Percentiles rank a stretch among this genome's conserved stretches.
Conservation (phyloP, 305 asterid species). For the Fraxinus baroniana region DNA sequence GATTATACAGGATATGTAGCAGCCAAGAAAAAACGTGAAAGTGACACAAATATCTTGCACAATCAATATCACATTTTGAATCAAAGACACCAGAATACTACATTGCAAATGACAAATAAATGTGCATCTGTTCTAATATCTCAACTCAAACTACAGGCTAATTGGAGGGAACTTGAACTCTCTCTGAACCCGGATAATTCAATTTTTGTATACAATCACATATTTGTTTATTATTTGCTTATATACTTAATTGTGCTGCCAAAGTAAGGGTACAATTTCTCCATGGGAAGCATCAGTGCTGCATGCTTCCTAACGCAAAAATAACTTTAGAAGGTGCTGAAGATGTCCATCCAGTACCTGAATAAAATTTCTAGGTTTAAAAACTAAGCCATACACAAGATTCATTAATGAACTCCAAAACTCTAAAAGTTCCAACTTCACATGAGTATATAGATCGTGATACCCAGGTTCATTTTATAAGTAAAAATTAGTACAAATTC, state of each 20-base stretch:
- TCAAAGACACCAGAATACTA: background rate
- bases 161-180: conserved; percentile 19
- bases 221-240: background rate
- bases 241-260: background rate
- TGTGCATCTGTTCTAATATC: background rate
- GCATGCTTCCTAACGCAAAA: conserved; percentile 7
- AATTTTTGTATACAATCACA: conserved; percentile 1
- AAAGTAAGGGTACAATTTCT: background rate
- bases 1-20: background rate
- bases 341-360: background rate
- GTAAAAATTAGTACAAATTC: background rate
- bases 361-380: background rate
- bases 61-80: background rate
- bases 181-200: background rate
- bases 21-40: conserved; percentile 2
- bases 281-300: conserved; percentile 15
- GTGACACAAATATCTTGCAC: background rate
- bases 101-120: background rate
- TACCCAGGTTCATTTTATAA: conserved; percentile 7
- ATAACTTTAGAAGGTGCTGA: conserved; percentile 8
- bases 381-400: background rate
- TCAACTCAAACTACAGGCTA: conserved; percentile 12
- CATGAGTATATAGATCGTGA: conserved; percentile 1
- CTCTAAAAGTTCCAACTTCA: background rate
- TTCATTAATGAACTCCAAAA: conserved; percentile 1